A percentile compares a stretch with the other conserved stretches of the same genome.
Conservation (phyloP, 495 filamentous ascomycete genomes). For the Pyrenopolyporus hunteri region DNA sequence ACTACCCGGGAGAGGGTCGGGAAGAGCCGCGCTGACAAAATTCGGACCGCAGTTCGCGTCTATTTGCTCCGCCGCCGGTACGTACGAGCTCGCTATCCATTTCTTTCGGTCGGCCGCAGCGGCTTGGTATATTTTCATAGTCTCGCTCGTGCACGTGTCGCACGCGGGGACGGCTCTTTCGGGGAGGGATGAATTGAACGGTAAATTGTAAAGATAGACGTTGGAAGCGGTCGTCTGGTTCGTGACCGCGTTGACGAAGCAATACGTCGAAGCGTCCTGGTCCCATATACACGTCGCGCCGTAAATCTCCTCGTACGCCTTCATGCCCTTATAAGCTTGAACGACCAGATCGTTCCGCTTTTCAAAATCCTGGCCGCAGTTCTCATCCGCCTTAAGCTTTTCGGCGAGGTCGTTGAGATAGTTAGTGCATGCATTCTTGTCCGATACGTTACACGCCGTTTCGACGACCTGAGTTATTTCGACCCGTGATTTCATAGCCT, state of each 20-base stretch:
- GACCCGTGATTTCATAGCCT: constrained; percentile 66
- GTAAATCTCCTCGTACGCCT: constrained; percentile 77
- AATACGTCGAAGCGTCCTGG: constrained; percentile 61
- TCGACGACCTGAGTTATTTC: constrained; percentile 73
- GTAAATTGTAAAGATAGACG: constrained; percentile 81
- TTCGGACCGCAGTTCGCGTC: constrained; percentile 67
- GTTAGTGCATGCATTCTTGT: constrained; percentile 62
- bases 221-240: constrained; percentile 70
- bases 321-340: constrained; percentile 73
- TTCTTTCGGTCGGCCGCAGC: constrained; percentile 65
- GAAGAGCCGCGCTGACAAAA: constrained; percentile 67
- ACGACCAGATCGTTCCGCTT: constrained; percentile 70
- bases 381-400: constrained; percentile 59
- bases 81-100: constrained; percentile 64
- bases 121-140: constrained; percentile 70
- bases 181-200: constrained; percentile 74
- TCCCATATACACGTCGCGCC: constrained; percentile 76
- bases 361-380: constrained; percentile 75
- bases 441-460: constrained; percentile 69
- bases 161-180: constrained; percentile 69
- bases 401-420: constrained; percentile 66
- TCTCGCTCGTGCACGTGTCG: constrained; percentile 68
- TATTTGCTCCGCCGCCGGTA: constrained; percentile 66
- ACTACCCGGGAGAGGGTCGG: constrained; percentile 42
- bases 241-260: constrained; percentile 84